Conservation (phyloP, 805 yeast genomes). For the Wickerhamiella cacticola region DNA sequence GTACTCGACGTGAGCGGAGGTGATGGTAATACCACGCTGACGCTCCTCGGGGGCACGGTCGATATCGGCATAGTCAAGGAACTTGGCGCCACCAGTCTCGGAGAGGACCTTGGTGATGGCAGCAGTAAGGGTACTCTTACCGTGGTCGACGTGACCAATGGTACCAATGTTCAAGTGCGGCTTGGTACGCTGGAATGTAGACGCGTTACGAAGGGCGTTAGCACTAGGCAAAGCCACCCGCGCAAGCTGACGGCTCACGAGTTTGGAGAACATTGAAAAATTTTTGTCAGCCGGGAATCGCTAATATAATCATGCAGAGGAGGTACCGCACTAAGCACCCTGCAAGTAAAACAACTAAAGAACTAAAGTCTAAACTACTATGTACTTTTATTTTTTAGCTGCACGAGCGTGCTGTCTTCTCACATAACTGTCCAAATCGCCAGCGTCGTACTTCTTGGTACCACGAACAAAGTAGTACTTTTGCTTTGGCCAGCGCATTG, state of each 20-base stretch:
- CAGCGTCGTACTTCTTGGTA: slow-evolving; percentile 31
- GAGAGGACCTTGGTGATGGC: slow-evolving; percentile 94
- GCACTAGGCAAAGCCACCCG: slow-evolving; percentile 3
- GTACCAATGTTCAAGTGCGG: slow-evolving; percentile 97
- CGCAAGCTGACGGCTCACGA: slow-evolving; percentile 7
- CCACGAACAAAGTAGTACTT: slow-evolving; percentile 85
- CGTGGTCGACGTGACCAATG: slow-evolving; percentile 98
- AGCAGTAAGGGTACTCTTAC: slow-evolving; percentile 96
- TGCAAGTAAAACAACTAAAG: no score
- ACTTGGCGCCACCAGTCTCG: slow-evolving; percentile 78
- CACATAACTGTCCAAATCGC: slow-evolving; percentile 29
- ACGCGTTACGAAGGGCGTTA: slow-evolving; percentile 34
- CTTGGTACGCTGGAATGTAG: slow-evolving; percentile 83
- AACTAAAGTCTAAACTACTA: no score
- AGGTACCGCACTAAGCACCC: no score
- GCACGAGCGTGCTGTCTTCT: slow-evolving; percentile 24
- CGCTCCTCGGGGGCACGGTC: slow-evolving; percentile 99
- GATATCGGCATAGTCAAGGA: slow-evolving; percentile 84
- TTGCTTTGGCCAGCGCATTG: slow-evolving; percentile 59
- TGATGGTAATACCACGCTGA: slow-evolving; percentile 98
- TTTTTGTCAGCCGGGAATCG: slow-evolving; percentile 3
- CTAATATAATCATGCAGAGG: background rate
- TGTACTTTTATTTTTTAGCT: background rate
- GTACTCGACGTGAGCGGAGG: slow-evolving; percentile 96
- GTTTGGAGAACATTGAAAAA: slow-evolving; percentile 10